phyloP scores from a whole-genome alignment of 331 rosid species.

The Malus hybrid region DNA sequence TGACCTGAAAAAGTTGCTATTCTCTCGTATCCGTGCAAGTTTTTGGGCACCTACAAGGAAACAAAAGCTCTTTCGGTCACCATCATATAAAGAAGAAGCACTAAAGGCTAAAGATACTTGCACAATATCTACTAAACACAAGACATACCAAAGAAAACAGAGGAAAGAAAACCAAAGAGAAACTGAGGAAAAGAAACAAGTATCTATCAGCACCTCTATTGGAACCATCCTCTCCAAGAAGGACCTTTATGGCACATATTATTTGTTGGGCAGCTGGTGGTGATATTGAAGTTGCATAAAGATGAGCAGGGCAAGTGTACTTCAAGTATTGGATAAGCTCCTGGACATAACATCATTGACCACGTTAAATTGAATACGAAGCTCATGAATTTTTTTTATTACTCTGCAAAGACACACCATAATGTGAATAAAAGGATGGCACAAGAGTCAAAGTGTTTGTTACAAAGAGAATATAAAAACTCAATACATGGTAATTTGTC shows the following conservation, averaged over 20 bases:
- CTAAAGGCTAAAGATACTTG: not conserved
- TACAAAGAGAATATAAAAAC: not conserved
- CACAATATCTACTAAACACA: not conserved
- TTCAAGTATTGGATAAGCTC: constrained; percentile 72
- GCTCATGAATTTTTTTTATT: not conserved
- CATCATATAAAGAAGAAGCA: not conserved
- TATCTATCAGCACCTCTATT: constrained; percentile 42
- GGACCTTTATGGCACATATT: constrained; percentile 50
- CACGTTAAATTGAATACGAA: constrained; percentile 24
- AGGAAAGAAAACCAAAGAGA: not conserved
- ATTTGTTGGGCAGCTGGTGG: constrained; percentile 69
- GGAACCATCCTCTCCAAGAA: constrained; percentile 94
- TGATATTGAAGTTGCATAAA: constrained; percentile 62
- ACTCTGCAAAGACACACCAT: not conserved
- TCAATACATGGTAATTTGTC: not conserved
- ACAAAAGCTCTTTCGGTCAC: constrained; percentile 13
- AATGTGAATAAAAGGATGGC: not conserved
- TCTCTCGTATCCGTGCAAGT: constrained; percentile 77
- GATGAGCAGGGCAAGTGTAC: constrained; percentile 63
- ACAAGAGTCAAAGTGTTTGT: not conserved
- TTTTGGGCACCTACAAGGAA: constrained; percentile 71
- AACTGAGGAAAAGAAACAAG: not conserved
- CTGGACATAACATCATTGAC: constrained; percentile 31
- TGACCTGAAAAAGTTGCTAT: constrained; percentile 86
- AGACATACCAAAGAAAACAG: not conserved